phyloP scores from a whole-genome alignment of 2,329 filamentous ascomycete species.

The Amylocarpus encephaloides region DNA sequence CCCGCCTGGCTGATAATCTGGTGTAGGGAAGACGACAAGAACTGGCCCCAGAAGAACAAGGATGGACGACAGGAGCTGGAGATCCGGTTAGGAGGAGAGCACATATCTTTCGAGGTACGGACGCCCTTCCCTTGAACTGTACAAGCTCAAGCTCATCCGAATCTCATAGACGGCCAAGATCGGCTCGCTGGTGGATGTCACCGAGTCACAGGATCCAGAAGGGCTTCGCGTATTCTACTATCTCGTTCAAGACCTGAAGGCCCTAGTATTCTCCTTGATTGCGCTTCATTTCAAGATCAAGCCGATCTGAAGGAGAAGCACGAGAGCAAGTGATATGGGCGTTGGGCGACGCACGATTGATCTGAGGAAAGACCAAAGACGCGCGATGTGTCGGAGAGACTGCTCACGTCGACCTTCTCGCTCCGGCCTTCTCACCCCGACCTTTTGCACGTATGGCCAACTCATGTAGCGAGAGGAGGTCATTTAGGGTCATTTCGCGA shows the following conservation, averaged over 20 bases:
- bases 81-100: slow-evolving; percentile 86
- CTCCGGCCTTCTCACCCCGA: too few relatives aligned
- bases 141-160: neutral
- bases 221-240: slow-evolving; percentile 98
- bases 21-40: slow-evolving; percentile 86
- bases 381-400: neutral
- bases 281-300: slow-evolving; percentile 96
- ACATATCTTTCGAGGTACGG: slow-evolving; percentile 90
- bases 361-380: slow-evolving; percentile 27
- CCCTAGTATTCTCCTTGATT: slow-evolving; percentile 92
- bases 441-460: too few relatives aligned
- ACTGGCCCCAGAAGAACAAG: slow-evolving; percentile 99
- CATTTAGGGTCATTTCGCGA: too few relatives aligned
- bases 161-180: slow-evolving; percentile 83
- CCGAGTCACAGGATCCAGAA: slow-evolving; percentile 91
- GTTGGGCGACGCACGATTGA: slow-evolving; percentile 23
- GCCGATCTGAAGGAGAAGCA: slow-evolving; percentile 49
- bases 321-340: slow-evolving; percentile 12
- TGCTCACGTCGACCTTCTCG: too few relatives aligned
- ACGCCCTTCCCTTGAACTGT: neutral
- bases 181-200: slow-evolving; percentile 92
- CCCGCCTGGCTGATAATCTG: slow-evolving; percentile 22
- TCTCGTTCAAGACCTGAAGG: slow-evolving; percentile 93
- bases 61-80: slow-evolving; percentile 95
- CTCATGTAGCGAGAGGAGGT: too few relatives aligned